A percentile compares a stretch with the other conserved stretches of the same genome.
These are phyloP conservation scores for Monilinia fructigena DNA, from an alignment of 2,329 filamentous ascomycete genomes.

Conservation along the genomic window DNA sequence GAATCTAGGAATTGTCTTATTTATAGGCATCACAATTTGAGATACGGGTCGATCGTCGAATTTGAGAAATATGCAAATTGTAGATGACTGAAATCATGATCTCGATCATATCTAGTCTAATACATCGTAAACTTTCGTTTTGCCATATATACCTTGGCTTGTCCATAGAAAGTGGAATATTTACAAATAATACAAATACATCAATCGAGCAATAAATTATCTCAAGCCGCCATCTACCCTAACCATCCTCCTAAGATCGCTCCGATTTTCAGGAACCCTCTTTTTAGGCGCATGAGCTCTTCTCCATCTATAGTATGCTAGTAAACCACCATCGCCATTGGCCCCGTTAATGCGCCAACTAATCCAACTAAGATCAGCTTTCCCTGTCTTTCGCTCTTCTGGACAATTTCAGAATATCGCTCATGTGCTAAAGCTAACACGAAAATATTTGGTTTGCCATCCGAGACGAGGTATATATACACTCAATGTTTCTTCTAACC, in stretches of 20 bases:
- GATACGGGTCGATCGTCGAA: no score
- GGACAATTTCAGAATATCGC: slow-evolving; percentile 79
- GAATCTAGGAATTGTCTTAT: no score
- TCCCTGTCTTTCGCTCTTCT: slow-evolving; percentile 67
- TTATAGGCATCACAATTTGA: no score
- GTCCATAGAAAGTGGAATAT: slow-evolving; percentile 3
- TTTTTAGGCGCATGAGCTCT: neutral
- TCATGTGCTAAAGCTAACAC: slow-evolving; percentile 94
- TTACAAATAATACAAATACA: neutral
- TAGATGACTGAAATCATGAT: neutral
- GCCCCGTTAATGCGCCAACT: slow-evolving; percentile 26
- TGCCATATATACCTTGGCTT: neutral
- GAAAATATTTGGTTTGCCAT: slow-evolving; percentile 88
- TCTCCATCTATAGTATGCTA: slow-evolving; percentile 30
- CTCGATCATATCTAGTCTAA: neutral
- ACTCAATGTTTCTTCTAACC: slow-evolving; percentile 78
- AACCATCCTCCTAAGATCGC: neutral
- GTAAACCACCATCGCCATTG: slow-evolving; percentile 27
- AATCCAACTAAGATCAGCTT: slow-evolving; percentile 30
- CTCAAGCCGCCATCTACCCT: slow-evolving; percentile 14
- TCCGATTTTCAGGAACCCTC: neutral
- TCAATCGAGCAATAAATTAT: neutral
- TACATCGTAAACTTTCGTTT: neutral
- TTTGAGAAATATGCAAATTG: neutral
- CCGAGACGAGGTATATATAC: slow-evolving; percentile 73